These are phyloP conservation scores for Aspergillus niger DNA, from an alignment of 2,329 filamentous ascomycete genomes.

Conservation along the genomic window DNA sequence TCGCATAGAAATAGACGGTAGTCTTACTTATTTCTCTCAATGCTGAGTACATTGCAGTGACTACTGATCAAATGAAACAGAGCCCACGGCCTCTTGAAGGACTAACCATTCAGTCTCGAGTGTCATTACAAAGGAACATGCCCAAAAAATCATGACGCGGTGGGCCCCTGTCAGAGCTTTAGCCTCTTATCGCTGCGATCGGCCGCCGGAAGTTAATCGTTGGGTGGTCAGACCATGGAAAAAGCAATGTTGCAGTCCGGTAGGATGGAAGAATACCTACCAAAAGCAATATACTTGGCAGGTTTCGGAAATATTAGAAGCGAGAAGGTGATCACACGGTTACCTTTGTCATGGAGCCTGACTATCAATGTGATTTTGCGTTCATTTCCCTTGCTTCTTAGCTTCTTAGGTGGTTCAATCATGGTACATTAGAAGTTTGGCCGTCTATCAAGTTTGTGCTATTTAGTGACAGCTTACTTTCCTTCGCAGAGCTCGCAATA, in stretches of 20 bases:
- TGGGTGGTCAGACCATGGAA: conserved; percentile 1
- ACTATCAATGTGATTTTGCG: not conserved
- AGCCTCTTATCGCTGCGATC: conserved; percentile 3
- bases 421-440: not conserved
- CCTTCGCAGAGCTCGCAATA: not conserved
- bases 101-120: not conserved
- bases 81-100: not conserved
- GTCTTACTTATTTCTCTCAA: not conserved
- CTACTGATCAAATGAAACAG: not conserved
- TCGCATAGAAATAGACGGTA: not conserved
- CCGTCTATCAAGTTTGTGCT: not conserved
- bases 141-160: not conserved
- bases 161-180: conserved; percentile 4
- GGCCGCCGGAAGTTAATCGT: not conserved
- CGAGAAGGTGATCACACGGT: not conserved
- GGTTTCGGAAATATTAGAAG: conserved; percentile 4
- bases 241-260: conserved; percentile 1
- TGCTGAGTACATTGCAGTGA: not conserved
- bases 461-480: not conserved
- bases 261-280: not conserved
- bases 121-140: not conserved
- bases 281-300: not conserved
- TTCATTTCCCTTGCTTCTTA: conserved; percentile 13
- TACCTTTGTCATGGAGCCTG: not conserved
- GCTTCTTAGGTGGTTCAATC: conserved; percentile 10